phyloP scores from a whole-genome alignment of 768 basidiomycete genomes.

The Suillus placidus region DNA sequence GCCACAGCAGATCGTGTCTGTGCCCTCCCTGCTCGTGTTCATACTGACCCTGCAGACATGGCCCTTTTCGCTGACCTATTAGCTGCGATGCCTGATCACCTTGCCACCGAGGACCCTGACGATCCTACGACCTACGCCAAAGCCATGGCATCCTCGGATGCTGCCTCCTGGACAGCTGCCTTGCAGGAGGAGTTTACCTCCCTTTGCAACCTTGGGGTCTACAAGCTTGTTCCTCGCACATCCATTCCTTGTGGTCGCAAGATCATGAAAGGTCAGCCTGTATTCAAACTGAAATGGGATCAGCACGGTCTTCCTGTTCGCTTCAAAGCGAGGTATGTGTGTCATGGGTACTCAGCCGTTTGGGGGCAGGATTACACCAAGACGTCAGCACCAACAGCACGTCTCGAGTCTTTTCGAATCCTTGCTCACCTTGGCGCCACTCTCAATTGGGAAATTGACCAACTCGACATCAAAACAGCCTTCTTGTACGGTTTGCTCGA shows the following conservation, averaged over 20 bases:
- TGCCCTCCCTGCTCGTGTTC: too few species aligned
- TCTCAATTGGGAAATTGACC: conserved; percentile 38
- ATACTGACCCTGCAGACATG: too few species aligned
- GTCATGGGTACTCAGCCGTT: neutral
- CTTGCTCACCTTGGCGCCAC: too few species aligned
- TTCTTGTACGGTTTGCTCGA: conserved; percentile 39
- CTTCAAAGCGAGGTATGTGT: neutral
- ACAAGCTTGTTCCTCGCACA: neutral
- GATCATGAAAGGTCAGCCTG: conserved; percentile 28
- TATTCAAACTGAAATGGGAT: conserved; percentile 34
- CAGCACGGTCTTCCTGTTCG: conserved; percentile 14
- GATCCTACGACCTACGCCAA: conserved; percentile 22
- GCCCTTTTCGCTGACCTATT: neutral
- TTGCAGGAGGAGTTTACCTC: conserved; percentile 8
- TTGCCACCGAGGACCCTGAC: too few species aligned
- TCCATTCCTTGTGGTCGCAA: conserved; percentile 22
- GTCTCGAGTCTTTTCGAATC: too few species aligned
- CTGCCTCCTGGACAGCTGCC: conserved; percentile 25
- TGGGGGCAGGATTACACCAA: neutral
- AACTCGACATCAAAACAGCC: conserved; percentile 42
- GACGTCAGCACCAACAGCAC: too few species aligned
- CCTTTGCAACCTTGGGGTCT: conserved; percentile 1
- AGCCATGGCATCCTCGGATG: conserved; percentile 20
- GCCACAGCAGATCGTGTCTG: too few species aligned
- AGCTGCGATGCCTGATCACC: neutral